Conservation (phyloP, 2,329 filamentous ascomycete genomes). For the Phyllosticta capitalensis region DNA sequence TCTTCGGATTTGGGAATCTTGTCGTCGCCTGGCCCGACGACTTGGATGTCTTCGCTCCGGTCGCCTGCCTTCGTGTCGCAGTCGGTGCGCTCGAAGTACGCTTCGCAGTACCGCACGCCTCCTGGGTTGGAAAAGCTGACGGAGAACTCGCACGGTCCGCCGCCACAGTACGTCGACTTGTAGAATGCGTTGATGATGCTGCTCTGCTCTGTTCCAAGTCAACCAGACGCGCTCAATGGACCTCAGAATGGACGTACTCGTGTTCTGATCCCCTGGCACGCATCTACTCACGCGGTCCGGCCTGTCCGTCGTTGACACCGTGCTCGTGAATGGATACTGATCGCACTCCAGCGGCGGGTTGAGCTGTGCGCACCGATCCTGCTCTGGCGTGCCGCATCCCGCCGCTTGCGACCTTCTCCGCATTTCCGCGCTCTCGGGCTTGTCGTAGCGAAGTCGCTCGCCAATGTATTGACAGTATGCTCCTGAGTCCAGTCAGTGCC, state of each 20-base stretch:
- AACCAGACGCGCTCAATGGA: too few relatives aligned
- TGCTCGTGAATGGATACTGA: neutral
- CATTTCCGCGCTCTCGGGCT: neutral
- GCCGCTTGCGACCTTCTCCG: neutral
- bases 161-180: neutral
- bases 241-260: too few relatives aligned
- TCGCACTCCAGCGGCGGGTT: neutral
- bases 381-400: neutral
- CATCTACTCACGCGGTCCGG: neutral
- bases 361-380: neutral
- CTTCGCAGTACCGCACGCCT: neutral
- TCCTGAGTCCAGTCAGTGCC: neutral
- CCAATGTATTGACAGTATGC: neutral
- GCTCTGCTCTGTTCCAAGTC: neutral
- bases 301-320: neutral
- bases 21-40: neutral
- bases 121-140: neutral
- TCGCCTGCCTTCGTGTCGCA: neutral
- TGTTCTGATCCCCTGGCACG: neutral
- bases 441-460: neutral
- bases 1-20: neutral
- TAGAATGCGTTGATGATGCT: neutral
- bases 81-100: neutral
- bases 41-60: neutral
- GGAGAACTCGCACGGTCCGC: neutral